Conservation (phyloP, 2,329 filamentous ascomycete species). For the Aspergillaceae sp. region DNA sequence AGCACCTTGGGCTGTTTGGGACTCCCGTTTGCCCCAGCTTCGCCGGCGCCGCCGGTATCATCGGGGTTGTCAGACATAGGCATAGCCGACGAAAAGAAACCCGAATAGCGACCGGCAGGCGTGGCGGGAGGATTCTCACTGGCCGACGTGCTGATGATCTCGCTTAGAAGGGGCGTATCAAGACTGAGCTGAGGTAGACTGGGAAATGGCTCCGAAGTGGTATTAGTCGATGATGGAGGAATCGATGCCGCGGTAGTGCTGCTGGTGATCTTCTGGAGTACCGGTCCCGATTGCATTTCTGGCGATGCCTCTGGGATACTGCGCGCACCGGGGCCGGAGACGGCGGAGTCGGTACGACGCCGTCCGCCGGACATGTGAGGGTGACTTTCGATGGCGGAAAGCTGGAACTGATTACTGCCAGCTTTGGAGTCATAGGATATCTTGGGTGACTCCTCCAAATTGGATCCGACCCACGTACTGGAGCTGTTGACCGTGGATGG, state of each 20-base stretch:
- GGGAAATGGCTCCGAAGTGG: slow-evolving; percentile 24
- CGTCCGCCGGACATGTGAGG: slow-evolving; percentile 29
- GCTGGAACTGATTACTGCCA: slow-evolving; percentile 53
- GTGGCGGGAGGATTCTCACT: slow-evolving; percentile 19
- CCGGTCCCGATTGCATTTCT: slow-evolving; percentile 44
- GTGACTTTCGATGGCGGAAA: slow-evolving; percentile 40
- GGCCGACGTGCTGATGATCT: slow-evolving; percentile 27
- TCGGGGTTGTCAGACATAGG: slow-evolving; percentile 61
- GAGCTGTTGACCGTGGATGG: slow-evolving; percentile 43
- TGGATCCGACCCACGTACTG: slow-evolving; percentile 53
- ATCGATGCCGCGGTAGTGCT: slow-evolving; percentile 29
- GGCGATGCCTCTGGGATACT: slow-evolving; percentile 17
- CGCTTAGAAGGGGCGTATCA: slow-evolving; percentile 38
- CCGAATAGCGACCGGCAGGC: slow-evolving; percentile 54
- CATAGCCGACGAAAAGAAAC: slow-evolving; percentile 78
- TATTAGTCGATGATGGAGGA: slow-evolving; percentile 8
- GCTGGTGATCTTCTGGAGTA: slow-evolving; percentile 40
- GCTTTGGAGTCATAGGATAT: slow-evolving; percentile 54
- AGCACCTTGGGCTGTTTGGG: slow-evolving; percentile 54
- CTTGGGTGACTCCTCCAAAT: slow-evolving; percentile 54
- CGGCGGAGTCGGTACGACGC: slow-evolving; percentile 48
- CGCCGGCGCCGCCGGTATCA: slow-evolving; percentile 9
- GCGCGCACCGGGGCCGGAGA: slow-evolving; percentile 41
- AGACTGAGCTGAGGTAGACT: slow-evolving; percentile 37
- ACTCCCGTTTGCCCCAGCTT: slow-evolving; percentile 35